Percentiles rank a stretch among this genome's conserved stretches.
Conservation (phyloP, 2,329 filamentous ascomycete genomes). For the Endoconidiophora polonica region DNA sequence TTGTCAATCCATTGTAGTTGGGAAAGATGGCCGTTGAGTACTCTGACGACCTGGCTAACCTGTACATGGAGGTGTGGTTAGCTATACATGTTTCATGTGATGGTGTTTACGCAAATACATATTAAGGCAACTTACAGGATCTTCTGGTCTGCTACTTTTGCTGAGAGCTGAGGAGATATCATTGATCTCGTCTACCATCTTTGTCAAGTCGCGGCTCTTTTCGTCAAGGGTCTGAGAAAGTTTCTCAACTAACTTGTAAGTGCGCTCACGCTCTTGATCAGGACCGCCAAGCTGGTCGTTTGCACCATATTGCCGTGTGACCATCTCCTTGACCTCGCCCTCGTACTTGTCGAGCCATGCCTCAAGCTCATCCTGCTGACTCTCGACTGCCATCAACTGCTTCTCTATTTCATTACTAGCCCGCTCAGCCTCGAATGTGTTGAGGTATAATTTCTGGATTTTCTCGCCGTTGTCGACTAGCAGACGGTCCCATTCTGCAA, state of each 20-base stretch:
- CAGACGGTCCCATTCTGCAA: slow-evolving; percentile 80
- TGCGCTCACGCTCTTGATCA: slow-evolving; percentile 88
- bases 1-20: slow-evolving; percentile 89
- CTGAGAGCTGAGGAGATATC: slow-evolving; percentile 73
- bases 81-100: slow-evolving; percentile 5
- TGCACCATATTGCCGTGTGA: slow-evolving; percentile 60
- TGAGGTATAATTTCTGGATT: slow-evolving; percentile 82
- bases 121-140: slow-evolving; percentile 47
- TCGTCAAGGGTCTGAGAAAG: slow-evolving; percentile 80
- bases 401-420: slow-evolving; percentile 88
- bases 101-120: neutral
- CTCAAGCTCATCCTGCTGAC: slow-evolving; percentile 80
- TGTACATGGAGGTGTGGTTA: slow-evolving; percentile 22
- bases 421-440: slow-evolving; percentile 84
- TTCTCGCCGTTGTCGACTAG: slow-evolving; percentile 89
- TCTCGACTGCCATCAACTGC: slow-evolving; percentile 75
- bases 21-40: slow-evolving; percentile 81
- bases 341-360: slow-evolving; percentile 84
- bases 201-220: slow-evolving; percentile 79
- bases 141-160: slow-evolving; percentile 77
- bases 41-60: slow-evolving; percentile 87
- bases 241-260: slow-evolving; percentile 90
- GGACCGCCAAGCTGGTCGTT: slow-evolving; percentile 67
- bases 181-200: slow-evolving; percentile 98
- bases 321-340: slow-evolving; percentile 75